Percentiles rank a stretch among this genome's conserved stretches.
Conservation (phyloP, 805 yeast species). For the Metschnikowia kofuensis region DNA sequence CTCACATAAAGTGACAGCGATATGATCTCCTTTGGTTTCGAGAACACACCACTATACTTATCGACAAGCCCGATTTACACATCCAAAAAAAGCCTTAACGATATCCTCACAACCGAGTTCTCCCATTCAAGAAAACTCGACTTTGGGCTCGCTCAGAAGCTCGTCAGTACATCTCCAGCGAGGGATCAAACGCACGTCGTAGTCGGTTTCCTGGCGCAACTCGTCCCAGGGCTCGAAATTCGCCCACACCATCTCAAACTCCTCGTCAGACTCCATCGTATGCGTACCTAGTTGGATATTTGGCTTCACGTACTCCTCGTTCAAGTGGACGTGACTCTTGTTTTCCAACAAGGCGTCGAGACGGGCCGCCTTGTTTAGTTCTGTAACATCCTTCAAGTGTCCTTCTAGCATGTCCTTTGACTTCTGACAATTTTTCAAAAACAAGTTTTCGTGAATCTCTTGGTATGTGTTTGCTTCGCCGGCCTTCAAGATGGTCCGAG, state of each 20-base stretch:
- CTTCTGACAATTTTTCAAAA: slow-evolving; percentile 22
- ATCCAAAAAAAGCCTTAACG: neutral
- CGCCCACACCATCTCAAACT: slow-evolving; percentile 42
- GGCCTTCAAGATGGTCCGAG: slow-evolving; percentile 13
- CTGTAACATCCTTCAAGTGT: slow-evolving; percentile 32
- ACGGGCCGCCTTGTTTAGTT: slow-evolving; percentile 36
- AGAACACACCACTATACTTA: no score
- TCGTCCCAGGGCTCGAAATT: slow-evolving; percentile 48
- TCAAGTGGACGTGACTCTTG: slow-evolving; percentile 20
- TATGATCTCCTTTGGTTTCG: no score
- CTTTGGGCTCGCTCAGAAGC: neutral
- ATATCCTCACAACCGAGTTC: neutral
- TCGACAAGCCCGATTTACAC: no score
- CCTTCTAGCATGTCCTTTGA: slow-evolving; percentile 20
- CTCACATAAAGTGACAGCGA: no score
- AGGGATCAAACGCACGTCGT: slow-evolving; percentile 39
- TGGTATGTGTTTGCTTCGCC: slow-evolving; percentile 15
- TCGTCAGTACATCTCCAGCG: slow-evolving; percentile 14
- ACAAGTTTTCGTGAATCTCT: slow-evolving; percentile 30
- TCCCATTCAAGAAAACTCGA: neutral
- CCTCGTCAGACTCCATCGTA: slow-evolving; percentile 37
- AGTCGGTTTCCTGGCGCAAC: slow-evolving; percentile 36
- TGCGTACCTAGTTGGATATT: slow-evolving; percentile 37
- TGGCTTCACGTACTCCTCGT: slow-evolving; percentile 33
- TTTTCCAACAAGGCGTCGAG: slow-evolving; percentile 36